These are phyloP conservation scores for Sarcodon sp. DNA, from an alignment of 768 basidiomycete genomes.

Conservation along the genomic window DNA sequence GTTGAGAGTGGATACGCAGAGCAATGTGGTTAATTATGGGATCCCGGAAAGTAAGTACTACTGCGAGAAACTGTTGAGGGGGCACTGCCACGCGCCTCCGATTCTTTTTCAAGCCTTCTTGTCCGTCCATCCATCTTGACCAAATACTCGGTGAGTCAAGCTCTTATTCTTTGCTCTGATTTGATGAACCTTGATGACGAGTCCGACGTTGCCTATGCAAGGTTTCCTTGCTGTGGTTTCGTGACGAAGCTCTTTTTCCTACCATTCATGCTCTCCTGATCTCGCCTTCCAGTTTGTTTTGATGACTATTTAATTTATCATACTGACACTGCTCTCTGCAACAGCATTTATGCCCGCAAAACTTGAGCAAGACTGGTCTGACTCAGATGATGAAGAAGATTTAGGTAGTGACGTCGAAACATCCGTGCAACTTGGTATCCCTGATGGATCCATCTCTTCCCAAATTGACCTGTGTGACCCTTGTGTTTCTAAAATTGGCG, in stretches of 20 bases:
- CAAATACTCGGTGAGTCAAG: not conserved
- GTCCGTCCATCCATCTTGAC: too few relatives aligned
- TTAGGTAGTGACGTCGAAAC: slow-evolving; percentile 42
- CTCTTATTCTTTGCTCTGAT: slow-evolving; percentile 3
- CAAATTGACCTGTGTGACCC: slow-evolving; percentile 54
- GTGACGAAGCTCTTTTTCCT: slow-evolving; percentile 56
- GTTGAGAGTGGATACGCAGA: not conserved
- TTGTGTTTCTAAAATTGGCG: slow-evolving; percentile 83
- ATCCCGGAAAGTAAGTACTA: too few relatives aligned
- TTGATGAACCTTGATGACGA: slow-evolving; percentile 62
- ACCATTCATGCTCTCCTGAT: slow-evolving; percentile 96
- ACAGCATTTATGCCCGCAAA: slow-evolving; percentile 24
- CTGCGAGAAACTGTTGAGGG: too few relatives aligned
- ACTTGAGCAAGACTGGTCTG: slow-evolving; percentile 60
- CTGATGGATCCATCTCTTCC: slow-evolving; percentile 57
- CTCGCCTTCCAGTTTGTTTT: slow-evolving; percentile 9
- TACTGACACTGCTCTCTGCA: not conserved
- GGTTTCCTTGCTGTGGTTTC: slow-evolving; percentile 43
- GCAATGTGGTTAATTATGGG: not conserved
- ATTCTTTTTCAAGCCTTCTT: too few relatives aligned
- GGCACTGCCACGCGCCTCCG: too few relatives aligned
- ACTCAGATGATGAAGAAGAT: slow-evolving; percentile 40
- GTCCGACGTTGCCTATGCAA: slow-evolving; percentile 52
- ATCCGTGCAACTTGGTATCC: slow-evolving; percentile 65
- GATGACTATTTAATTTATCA: slow-evolving; percentile 5